Percentiles rank a stretch among this genome's conserved stretches.
Evolutionary conservation across 352 stramenopile species (phyloP).

Genomic region (Saprolegnia parasitica): DNA sequence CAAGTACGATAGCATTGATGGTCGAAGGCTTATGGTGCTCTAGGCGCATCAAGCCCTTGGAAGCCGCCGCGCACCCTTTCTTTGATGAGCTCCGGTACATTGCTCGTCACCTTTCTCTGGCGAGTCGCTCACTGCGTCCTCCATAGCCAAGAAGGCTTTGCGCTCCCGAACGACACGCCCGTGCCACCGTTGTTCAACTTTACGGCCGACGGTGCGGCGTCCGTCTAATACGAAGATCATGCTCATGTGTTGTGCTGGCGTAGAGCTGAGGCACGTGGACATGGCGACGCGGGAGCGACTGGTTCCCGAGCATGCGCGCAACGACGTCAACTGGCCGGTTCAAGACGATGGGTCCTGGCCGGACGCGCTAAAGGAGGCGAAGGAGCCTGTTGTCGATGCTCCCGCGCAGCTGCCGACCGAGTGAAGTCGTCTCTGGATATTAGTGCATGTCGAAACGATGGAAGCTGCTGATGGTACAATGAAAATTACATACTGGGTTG

Average conservation of each 20-base stretch:
- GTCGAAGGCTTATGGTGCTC: background rate
- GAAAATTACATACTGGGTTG: background rate
- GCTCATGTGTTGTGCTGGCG: conserved; percentile 4
- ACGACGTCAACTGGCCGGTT: conserved; percentile 70
- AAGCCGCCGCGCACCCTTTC: conserved; percentile 92
- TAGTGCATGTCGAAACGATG: background rate
- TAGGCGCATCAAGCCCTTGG: conserved; percentile 70
- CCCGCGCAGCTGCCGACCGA: background rate
- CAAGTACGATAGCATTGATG: conserved; percentile 50
- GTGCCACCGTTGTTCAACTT: conserved; percentile 93
- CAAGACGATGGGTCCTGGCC: conserved; percentile 65
- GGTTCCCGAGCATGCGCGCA: conserved; percentile 64
- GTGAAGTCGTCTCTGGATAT: background rate
- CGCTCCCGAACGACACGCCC: conserved; percentile 81
- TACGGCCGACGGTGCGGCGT: conserved; percentile 81
- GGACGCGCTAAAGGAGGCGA: conserved; percentile 34
- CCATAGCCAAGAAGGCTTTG: conserved; percentile 39
- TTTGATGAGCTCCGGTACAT: conserved; percentile 96
- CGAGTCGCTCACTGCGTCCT: background rate
- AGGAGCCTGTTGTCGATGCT: background rate
- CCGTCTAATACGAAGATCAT: background rate
- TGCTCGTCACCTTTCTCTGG: conserved; percentile 5
- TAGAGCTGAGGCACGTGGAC: conserved; percentile 77
- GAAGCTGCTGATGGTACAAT: background rate
- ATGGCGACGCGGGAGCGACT: conserved; percentile 67